Percentiles rank a stretch among this genome's conserved stretches.
phyloP scores from a whole-genome alignment of 257 asterid genomes.

The Solanum piurae region DNA sequence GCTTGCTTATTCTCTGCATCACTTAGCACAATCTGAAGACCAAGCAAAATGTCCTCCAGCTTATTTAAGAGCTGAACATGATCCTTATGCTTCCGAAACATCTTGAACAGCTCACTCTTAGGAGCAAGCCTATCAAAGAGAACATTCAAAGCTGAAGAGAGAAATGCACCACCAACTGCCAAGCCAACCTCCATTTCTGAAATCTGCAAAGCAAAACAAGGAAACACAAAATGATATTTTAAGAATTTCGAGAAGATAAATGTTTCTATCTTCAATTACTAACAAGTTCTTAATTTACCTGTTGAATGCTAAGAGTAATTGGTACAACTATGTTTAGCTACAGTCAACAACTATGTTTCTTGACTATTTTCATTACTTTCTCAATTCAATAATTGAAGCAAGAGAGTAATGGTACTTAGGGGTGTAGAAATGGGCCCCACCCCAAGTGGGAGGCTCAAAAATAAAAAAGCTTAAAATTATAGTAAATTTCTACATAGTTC shows the following conservation, averaged over 20 bases:
- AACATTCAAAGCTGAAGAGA: neutral
- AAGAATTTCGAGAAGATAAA: neutral
- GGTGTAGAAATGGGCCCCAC: no score
- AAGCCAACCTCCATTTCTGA: neutral
- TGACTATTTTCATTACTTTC: neutral
- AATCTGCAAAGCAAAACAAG: neutral
- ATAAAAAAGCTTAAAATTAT: no score
- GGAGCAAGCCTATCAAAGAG: neutral
- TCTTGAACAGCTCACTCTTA: neutral
- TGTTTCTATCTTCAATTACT: neutral
- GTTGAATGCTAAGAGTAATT: neutral
- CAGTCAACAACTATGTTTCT: neutral
- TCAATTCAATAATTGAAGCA: neutral
- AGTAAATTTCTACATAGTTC: rapidly evolving
- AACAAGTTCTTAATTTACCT: neutral
- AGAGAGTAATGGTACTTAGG: neutral
- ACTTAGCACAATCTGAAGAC: neutral
- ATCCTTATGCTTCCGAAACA: neutral
- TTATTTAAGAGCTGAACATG: neutral
- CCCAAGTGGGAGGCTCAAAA: no score
- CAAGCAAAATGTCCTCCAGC: neutral
- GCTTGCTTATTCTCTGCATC: conserved; percentile 10
- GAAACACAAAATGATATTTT: rapidly evolving
- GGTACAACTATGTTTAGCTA: neutral
- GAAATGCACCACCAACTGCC: neutral